Evolutionary conservation across 2,329 filamentous ascomycete genomes (phyloP).

Genomic region (Colletotrichum orbiculare): DNA sequence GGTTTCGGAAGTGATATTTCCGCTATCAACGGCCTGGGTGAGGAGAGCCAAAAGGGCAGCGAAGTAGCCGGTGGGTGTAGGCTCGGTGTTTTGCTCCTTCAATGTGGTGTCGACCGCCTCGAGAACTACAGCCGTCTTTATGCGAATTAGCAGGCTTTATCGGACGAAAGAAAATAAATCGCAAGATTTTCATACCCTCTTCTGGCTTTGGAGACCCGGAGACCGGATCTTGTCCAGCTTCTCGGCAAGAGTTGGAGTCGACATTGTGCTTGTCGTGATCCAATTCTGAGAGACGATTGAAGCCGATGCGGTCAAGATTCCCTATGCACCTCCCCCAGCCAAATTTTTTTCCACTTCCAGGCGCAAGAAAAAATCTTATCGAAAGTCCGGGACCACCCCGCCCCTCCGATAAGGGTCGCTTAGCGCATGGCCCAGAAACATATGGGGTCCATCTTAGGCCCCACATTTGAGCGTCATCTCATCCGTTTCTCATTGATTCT

Average conservation of each 20-base stretch:
- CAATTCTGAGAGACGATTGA: conserved; percentile 32
- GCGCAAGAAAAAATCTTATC: conserved; percentile 38
- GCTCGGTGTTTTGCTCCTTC: conserved; percentile 84
- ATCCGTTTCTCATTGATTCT: neutral
- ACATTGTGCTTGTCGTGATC: conserved; percentile 53
- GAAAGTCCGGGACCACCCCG: conserved; percentile 25
- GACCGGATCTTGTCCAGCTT: conserved; percentile 97
- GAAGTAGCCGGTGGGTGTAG: conserved; percentile 92
- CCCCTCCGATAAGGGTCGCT: conserved; percentile 8
- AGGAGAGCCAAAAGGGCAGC: conserved; percentile 92
- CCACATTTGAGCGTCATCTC: neutral
- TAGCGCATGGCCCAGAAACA: neutral
- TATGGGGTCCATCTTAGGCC: neutral
- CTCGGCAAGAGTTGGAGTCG: conserved; percentile 74
- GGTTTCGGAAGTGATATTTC: conserved; percentile 82
- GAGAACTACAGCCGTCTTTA: conserved; percentile 84
- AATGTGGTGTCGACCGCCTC: conserved; percentile 93
- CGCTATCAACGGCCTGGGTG: conserved; percentile 76
- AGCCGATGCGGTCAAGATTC: conserved; percentile 17
- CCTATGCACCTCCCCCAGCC: conserved; percentile 6
- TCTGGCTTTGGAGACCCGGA: conserved; percentile 94
- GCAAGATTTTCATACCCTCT: conserved; percentile 71
- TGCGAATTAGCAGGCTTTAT: conserved; percentile 12
- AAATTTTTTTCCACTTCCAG: conserved; percentile 33
- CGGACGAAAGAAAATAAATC: conserved; percentile 30